phyloP scores from a whole-genome alignment of 1,284 basidiomycete genomes.

The Singerocomus inundabilis region DNA sequence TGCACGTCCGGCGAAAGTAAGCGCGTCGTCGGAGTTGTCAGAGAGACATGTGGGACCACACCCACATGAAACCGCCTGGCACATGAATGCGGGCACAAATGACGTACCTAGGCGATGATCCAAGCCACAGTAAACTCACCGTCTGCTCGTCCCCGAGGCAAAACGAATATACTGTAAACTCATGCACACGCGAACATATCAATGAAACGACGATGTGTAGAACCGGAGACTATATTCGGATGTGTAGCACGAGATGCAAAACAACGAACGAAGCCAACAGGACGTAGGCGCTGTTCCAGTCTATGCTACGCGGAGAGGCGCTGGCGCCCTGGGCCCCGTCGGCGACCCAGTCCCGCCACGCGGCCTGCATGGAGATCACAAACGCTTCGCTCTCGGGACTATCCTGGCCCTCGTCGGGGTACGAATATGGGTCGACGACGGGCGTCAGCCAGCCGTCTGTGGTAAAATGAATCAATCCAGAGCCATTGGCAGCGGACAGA shows the following conservation, averaged over 20 bases:
- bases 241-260: not conserved
- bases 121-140: too few species aligned
- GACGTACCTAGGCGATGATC: too few species aligned
- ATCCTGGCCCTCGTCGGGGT: conserved; percentile 43
- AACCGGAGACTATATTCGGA: not conserved
- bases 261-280: not conserved
- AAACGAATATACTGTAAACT: too few species aligned
- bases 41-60: too few species aligned
- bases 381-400: conserved; percentile 71
- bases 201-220: not conserved
- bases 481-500: conserved; percentile 38
- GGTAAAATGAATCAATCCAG: conserved; percentile 40
- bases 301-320: conserved; percentile 7
- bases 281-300: not conserved
- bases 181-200: too few species aligned
- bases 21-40: too few species aligned
- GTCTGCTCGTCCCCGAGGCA: too few species aligned
- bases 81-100: too few species aligned
- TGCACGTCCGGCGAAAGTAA: too few species aligned
- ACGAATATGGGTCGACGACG: conserved; percentile 69
- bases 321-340: conserved; percentile 50
- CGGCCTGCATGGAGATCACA: conserved; percentile 66
- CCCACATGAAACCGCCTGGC: too few species aligned
- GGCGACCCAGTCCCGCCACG: conserved; percentile 67
- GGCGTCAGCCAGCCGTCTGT: conserved; percentile 61